phyloP scores from a whole-genome alignment of 2,329 filamentous ascomycete genomes.

The Xylariales sp. region DNA sequence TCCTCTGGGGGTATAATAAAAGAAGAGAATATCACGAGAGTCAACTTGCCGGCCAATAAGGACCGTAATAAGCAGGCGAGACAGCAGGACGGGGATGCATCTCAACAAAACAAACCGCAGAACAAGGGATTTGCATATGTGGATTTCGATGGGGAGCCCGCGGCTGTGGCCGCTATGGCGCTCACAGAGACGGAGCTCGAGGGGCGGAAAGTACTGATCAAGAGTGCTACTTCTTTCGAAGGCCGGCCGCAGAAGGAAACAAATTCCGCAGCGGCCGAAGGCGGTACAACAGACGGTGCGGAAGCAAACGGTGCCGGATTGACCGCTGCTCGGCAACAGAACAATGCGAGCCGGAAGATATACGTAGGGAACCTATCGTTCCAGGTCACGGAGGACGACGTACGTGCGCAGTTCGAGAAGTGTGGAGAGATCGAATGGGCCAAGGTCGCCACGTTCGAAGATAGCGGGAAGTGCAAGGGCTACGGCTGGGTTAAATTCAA shows the following conservation, averaged over 20 bases:
- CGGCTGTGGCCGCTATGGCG: slow-evolving; percentile 80
- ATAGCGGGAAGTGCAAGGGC: slow-evolving; percentile 97
- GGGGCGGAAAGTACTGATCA: slow-evolving; percentile 88
- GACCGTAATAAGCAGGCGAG: slow-evolving; percentile 37
- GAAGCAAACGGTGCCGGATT: slow-evolving; percentile 38
- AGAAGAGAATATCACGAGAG: slow-evolving; percentile 80
- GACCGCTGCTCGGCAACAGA: slow-evolving; percentile 50
- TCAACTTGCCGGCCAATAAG: slow-evolving; percentile 79
- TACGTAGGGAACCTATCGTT: slow-evolving; percentile 94
- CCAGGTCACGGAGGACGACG: slow-evolving; percentile 81
- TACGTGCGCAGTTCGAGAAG: slow-evolving; percentile 83
- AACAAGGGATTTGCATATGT: slow-evolving; percentile 98
- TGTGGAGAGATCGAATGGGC: slow-evolving; percentile 86
- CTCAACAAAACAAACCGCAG: slow-evolving; percentile 51
- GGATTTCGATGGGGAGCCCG: slow-evolving; percentile 80
- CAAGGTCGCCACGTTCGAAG: slow-evolving; percentile 94
- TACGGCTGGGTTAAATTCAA: slow-evolving; percentile 96
- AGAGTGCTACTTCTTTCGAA: slow-evolving; percentile 89
- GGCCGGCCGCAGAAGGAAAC: slow-evolving; percentile 79
- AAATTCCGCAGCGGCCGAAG: slow-evolving; percentile 48
- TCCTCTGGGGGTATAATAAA: slow-evolving; percentile 74
- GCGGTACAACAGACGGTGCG: slow-evolving; percentile 46
- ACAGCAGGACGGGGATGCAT: slow-evolving; percentile 42
- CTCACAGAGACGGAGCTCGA: slow-evolving; percentile 85
- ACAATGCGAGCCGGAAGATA: slow-evolving; percentile 78